Evolutionary conservation across 2,329 filamentous ascomycete genomes (phyloP).

Genomic region (Alternaria gansuensis): DNA sequence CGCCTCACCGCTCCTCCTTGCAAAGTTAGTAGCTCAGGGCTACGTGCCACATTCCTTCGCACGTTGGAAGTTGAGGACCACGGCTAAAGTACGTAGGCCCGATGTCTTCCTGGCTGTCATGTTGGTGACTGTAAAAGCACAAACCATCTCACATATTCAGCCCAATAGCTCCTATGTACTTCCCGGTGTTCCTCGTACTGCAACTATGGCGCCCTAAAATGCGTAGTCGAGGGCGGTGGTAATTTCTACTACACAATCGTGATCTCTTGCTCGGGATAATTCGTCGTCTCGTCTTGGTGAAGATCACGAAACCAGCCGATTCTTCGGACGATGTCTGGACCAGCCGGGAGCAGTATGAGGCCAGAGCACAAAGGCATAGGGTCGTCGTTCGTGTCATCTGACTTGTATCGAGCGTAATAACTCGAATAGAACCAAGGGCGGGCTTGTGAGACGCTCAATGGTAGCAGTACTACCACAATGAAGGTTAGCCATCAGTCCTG

Average conservation of each 20-base stretch:
- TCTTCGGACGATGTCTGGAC: not conserved
- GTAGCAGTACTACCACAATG: not conserved
- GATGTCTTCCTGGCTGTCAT: too few relatives aligned
- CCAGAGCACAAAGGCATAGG: fast-evolving
- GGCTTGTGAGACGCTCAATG: not conserved
- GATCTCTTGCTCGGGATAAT: not conserved
- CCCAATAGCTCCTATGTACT: too few relatives aligned
- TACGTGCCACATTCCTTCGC: not conserved
- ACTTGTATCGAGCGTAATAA: too few relatives aligned
- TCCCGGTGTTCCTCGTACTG: too few relatives aligned
- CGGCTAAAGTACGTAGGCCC: not conserved
- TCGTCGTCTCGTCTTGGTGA: fast-evolving
- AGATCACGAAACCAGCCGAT: fast-evolving
- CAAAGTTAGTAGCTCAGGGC: fast-evolving
- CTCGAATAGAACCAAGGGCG: too few relatives aligned
- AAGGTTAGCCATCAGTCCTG: not conserved
- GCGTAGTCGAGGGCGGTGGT: too few relatives aligned
- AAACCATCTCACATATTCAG: fast-evolving
- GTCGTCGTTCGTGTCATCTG: not conserved
- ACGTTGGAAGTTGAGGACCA: fast-evolving
- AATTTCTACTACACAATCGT: not conserved
- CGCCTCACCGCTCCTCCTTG: not conserved
- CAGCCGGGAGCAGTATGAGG: not conserved
- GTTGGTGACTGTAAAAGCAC: not conserved
- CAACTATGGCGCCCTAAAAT: too few relatives aligned